A percentile compares a stretch with the other conserved stretches of the same genome.
phyloP scores from a whole-genome alignment of 371 early-diverging fungal species.

The Entomophthora muscae region DNA sequence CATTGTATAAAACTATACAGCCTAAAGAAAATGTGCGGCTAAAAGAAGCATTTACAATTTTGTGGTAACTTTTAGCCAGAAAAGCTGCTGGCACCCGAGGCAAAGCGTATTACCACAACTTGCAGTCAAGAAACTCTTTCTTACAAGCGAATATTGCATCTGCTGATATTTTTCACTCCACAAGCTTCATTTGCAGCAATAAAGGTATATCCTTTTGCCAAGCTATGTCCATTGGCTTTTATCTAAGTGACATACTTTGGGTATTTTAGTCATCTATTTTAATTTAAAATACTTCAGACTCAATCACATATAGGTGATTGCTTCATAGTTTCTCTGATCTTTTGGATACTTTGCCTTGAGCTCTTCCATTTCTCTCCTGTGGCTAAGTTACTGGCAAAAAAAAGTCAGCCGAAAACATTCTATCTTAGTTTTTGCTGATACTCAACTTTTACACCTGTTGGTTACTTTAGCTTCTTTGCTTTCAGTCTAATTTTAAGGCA shows the following conservation, averaged over 20 bases:
- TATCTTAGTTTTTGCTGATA: neutral
- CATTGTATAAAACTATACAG: neutral
- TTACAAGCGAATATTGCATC: neutral
- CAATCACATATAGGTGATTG: neutral
- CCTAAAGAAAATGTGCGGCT: neutral
- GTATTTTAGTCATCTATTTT: neutral
- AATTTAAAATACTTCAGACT: neutral
- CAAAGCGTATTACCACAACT: neutral
- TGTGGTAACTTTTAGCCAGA: neutral
- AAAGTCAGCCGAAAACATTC: neutral
- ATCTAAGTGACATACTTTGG: neutral
- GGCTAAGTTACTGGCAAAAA: neutral
- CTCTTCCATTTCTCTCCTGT: neutral
- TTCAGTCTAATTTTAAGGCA: neutral
- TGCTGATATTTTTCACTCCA: neutral
- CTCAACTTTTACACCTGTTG: neutral
- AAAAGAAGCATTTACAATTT: neutral
- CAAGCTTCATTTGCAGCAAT: no score
- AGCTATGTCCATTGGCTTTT: neutral
- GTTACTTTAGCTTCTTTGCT: neutral
- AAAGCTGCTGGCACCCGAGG: neutral
- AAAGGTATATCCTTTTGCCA: neutral
- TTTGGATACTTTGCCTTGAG: neutral
- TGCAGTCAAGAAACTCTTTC: neutral
- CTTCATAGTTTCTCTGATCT: neutral